Base-by-base conservation (phyloP, 345 rosid species). In the Syzygium jambos region DNA sequence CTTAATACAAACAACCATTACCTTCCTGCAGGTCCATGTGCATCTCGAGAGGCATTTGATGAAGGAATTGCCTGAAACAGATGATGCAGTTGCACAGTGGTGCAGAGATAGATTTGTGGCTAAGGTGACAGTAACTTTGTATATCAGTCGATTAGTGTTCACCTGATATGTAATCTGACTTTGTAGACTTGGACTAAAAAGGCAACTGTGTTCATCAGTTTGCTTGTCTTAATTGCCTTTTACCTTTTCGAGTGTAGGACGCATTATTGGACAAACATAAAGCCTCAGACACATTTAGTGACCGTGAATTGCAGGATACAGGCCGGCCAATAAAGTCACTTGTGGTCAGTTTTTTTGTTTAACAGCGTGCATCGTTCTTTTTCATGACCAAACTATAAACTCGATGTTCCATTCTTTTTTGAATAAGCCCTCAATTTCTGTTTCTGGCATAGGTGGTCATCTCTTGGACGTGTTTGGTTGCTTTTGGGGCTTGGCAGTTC, bases 81-180 rank as follows among this genome's bases (percentile, higher is more conserved):
- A 97, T 46, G 99, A 98, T 55, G 97, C 91, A 55, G 94, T 96
- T 89, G 94, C 99, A 54, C 98, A 96, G 88, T 98, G 99, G 99
- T 98, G 99, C 92, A 95, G 90, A 92, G 99, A 98, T 91, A 61
- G 91, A 82, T 98, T 98, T 87, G 94, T 95, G 85, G 92, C 93
- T 56, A 98, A 98, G 98, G 99, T 96, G 82, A 73, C 82, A 10
- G 25, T 38, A 73, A 38, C 82, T 73, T 19, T 73, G 49, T 38
- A 38, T 38, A 21, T 38, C 27, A 38, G 49, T 73, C 49, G 23
- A 73, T 9, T 73, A 73, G 80, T 38, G 49, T 38, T 73, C 1
- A 5, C 80, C 49, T 73, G 49, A 73, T 38, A 49, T 38, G 87
- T 56, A 41, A 29, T 87, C 54, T 46, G 51, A 77, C 82, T 55